These are phyloP conservation scores for Oehlia diaphana DNA, from an alignment of 192 early-diverging fungal genomes.

Conservation along the genomic window DNA sequence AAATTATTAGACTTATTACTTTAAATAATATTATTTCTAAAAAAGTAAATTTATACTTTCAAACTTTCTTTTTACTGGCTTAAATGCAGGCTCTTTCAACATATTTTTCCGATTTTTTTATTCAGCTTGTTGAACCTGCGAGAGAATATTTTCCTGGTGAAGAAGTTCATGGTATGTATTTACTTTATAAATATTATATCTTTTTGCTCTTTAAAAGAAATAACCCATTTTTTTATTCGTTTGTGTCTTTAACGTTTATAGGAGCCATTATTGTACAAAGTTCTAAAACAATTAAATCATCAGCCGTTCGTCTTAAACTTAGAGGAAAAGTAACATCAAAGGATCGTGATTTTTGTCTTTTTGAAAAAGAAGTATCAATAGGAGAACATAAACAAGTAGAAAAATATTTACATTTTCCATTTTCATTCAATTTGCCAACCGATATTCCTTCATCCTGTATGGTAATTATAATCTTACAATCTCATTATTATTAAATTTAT, in stretches of 20 bases:
- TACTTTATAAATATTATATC: neutral
- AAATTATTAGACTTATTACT: too few species aligned
- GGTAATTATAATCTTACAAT: neutral
- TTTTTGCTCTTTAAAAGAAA: neutral
- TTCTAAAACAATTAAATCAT: neutral
- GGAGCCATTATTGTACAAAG: neutral
- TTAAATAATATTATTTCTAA: too few species aligned
- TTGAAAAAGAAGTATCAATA: neutral
- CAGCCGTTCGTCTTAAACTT: neutral
- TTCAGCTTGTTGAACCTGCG: neutral
- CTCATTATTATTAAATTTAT: neutral
- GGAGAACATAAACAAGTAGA: neutral
- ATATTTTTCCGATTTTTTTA: conserved; percentile 1
- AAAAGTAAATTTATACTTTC: neutral
- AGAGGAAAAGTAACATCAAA: neutral
- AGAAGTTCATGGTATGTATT: neutral
- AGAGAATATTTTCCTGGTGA: conserved; percentile 15
- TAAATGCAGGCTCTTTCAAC: neutral
- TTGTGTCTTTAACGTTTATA: neutral
- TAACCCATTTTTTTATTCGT: neutral
- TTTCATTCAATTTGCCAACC: neutral
- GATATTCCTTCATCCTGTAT: neutral
- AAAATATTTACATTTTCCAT: neutral
- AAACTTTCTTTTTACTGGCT: neutral
- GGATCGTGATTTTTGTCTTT: neutral